These are phyloP conservation scores for Phytopythium delawarense DNA, from an alignment of 352 stramenopile genomes.

Conservation along the genomic window DNA sequence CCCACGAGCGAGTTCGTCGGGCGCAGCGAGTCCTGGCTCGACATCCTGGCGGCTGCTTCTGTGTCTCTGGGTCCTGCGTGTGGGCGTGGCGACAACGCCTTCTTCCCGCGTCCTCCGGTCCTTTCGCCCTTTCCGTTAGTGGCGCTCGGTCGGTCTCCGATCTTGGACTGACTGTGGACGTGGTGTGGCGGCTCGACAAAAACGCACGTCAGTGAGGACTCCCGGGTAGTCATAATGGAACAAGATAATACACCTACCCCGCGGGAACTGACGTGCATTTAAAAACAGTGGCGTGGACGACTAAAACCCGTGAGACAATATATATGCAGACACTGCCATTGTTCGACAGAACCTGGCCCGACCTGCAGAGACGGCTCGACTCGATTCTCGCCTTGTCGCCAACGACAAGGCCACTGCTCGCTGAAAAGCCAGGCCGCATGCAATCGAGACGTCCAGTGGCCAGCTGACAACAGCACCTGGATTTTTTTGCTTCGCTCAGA, in stretches of 20 bases:
- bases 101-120: neutral
- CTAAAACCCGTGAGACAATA: neutral
- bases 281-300: no score
- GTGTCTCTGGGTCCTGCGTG: neutral
- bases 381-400: no score
- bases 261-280: neutral
- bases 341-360: no score
- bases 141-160: neutral
- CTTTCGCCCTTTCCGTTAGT: neutral
- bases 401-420: no score
- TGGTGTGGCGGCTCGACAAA: neutral
- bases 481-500: neutral
- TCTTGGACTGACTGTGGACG: conserved; percentile 1
- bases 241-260: neutral
- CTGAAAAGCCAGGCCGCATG: neutral
- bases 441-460: neutral
- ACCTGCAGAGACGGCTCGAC: no score
- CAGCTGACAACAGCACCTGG: neutral
- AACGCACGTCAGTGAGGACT: neutral
- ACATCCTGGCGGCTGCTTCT: conserved; percentile 8
- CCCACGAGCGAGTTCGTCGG: conserved; percentile 94
- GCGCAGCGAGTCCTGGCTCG: conserved; percentile 33
- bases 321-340: neutral
- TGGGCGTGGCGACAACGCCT: neutral
- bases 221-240: conserved; percentile 2